Conservation (phyloP, 495 filamentous ascomycete species). For the Xylaria curta region DNA sequence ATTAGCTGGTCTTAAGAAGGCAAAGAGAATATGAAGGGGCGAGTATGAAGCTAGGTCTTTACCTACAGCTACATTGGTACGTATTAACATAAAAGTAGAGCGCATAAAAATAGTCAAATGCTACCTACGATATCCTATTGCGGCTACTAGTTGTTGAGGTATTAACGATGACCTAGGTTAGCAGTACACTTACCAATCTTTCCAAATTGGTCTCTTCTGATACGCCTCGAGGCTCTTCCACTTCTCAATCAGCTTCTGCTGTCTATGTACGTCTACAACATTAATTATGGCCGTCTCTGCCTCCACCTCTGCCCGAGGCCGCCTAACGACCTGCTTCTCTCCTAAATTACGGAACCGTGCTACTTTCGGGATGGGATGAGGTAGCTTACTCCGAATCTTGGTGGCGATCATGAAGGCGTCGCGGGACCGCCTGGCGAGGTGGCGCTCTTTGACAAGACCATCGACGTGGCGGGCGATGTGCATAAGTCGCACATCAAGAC, state of each 20-base stretch:
- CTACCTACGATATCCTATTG: neutral
- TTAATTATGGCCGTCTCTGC: neutral
- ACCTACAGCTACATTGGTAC: neutral
- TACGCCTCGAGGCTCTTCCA: slow-evolving; percentile 33
- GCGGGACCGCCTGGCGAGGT: slow-evolving; percentile 1
- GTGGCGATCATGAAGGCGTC: slow-evolving; percentile 20
- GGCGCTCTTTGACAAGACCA: neutral
- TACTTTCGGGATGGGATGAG: neutral
- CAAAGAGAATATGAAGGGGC: too few relatives aligned
- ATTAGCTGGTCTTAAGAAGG: too few relatives aligned
- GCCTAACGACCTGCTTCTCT: neutral
- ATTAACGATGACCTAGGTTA: neutral
- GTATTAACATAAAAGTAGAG: neutral
- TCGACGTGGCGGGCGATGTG: slow-evolving; percentile 16
- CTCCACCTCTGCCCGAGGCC: neutral
- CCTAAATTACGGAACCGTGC: neutral
- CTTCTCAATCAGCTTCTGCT: slow-evolving; percentile 30
- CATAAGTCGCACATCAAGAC: slow-evolving; percentile 16
- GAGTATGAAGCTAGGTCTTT: neutral
- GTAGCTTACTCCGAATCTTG: slow-evolving; percentile 5
- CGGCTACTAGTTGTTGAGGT: neutral
- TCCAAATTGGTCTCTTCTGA: slow-evolving; percentile 33
- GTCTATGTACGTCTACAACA: slow-evolving; percentile 26
- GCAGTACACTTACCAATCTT: slow-evolving; percentile 31
- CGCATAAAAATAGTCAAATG: neutral